Percentiles rank a stretch among this genome's conserved stretches.
Evolutionary conservation across 805 yeast species (phyloP).

Genomic region (Candida suzukii): DNA sequence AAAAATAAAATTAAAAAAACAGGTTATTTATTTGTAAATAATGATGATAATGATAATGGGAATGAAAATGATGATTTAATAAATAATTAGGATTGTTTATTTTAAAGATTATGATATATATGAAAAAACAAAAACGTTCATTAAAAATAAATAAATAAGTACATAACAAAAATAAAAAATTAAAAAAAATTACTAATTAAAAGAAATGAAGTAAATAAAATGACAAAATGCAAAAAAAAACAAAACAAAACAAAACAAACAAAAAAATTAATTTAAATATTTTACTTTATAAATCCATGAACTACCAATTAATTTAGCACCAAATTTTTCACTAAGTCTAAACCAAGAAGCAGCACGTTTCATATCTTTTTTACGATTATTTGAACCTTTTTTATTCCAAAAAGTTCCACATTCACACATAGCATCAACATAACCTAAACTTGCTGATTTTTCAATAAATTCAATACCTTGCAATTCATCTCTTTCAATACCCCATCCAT

Average conservation of each 20-base stretch:
- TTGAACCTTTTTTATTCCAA: slow-evolving; percentile 51
- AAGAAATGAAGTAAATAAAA: no score
- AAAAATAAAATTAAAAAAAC: not conserved
- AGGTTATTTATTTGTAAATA: not conserved
- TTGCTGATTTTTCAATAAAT: slow-evolving; percentile 57
- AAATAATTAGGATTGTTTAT: no score
- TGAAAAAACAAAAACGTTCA: no score
- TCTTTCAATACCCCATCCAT: slow-evolving; percentile 49
- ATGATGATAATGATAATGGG: no score
- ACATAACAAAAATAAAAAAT: not conserved
- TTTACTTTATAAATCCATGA: slow-evolving; percentile 73
- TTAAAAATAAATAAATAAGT: not conserved
- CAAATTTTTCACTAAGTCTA: slow-evolving; percentile 55
- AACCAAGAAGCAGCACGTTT: slow-evolving; percentile 64
- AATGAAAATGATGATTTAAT: no score
- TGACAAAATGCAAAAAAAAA: no score
- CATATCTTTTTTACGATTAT: slow-evolving; percentile 46
- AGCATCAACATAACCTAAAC: slow-evolving; percentile 61
- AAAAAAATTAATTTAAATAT: slow-evolving; percentile 28
- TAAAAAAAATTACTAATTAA: not conserved
- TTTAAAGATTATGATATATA: no score
- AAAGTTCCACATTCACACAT: slow-evolving; percentile 62
- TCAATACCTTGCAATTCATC: slow-evolving; percentile 53
- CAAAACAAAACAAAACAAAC: no score
- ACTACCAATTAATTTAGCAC: slow-evolving; percentile 56